Evolutionary conservation across 164 flowering plant genomes (phyloP), one percentile per base, ranked within the genome.

Genomic region (Stephania cephalantha): DNA sequence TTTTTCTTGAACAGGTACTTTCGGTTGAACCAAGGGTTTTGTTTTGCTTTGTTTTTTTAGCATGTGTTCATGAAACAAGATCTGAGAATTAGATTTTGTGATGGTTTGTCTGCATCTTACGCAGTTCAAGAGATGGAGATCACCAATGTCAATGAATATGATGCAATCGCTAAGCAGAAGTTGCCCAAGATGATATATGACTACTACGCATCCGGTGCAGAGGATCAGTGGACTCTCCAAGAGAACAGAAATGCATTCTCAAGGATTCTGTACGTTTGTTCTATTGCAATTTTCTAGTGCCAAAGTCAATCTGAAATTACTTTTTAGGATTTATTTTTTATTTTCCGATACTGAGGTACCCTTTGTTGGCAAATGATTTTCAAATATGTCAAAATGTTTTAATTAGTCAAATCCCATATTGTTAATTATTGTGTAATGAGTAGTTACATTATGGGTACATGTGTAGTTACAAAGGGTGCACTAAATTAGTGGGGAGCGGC

Each of bases 181-280:
- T 81, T 94, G 83, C 97, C 97, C 11, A 92, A 94, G 90, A 92
- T 92, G 97, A 86, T 85, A 55, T 92, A 79, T 75, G 98, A 94
- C 83, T 93, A 91, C 84, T 91, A 91, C 78, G 97, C 98, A 71
- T 94, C 98, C 7, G 98, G 98, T 74, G 98, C 98, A 74, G 98
- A 94, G 89, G 97, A 94, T 76, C 88, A 89, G 77, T 94, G 97
- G 97, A 91, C 97, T 80, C 92, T 94, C 30, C 74, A 76, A 55
- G 95, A 94, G 84, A 94, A 92, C 80, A 77, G 89, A 73, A 73
- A 79, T 81, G 97, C 98, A 17, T 94, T 94, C 81, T 86, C 96
- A 1, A 89, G 91, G 84, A 94, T 94, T 79, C 78, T 90, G 97
- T 92, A 86, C 86, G 94, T n/a, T 55, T 55, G 61, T 55, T 55